phyloP scores from a whole-genome alignment of 2,329 filamentous ascomycete genomes.

The Purpureocillium takamizusanense region DNA sequence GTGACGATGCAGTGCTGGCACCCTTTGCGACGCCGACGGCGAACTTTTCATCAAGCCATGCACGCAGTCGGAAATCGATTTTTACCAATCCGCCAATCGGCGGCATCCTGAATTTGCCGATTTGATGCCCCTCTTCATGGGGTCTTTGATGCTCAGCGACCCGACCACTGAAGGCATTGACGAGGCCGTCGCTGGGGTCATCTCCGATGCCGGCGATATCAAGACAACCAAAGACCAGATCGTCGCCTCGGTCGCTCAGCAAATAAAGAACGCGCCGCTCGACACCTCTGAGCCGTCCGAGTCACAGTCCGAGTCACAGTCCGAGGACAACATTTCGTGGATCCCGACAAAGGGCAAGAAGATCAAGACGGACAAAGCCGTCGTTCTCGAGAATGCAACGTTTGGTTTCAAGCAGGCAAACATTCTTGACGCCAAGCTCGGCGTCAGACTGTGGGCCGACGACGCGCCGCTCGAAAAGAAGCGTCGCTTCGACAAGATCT shows the following conservation, averaged over 20 bases:
- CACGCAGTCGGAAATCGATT: slow-evolving; percentile 73
- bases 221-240: slow-evolving; percentile 24
- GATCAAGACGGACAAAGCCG: slow-evolving; percentile 69
- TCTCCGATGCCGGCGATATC: slow-evolving; percentile 26
- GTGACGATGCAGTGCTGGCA: slow-evolving; percentile 61
- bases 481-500: slow-evolving; percentile 50
- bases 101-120: slow-evolving; percentile 65
- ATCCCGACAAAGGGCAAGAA: slow-evolving; percentile 40
- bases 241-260: slow-evolving; percentile 20
- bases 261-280: slow-evolving; percentile 15
- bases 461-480: slow-evolving; percentile 52
- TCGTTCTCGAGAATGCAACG: slow-evolving; percentile 79
- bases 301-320: slow-evolving; percentile 1
- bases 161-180: slow-evolving; percentile 38
- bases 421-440: slow-evolving; percentile 89
- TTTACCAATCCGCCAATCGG: slow-evolving; percentile 67
- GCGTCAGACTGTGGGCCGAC: slow-evolving; percentile 77
- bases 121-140: slow-evolving; percentile 80
- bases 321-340: slow-evolving; percentile 25
- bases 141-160: slow-evolving; percentile 63
- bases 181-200: slow-evolving; percentile 34
- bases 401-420: slow-evolving; percentile 77
- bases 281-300: background rate
- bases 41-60: slow-evolving; percentile 92
- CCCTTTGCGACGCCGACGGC: slow-evolving; percentile 75